Evolutionary conservation across 331 rosid genomes (phyloP).

Genomic region (Cydonia oblonga): DNA sequence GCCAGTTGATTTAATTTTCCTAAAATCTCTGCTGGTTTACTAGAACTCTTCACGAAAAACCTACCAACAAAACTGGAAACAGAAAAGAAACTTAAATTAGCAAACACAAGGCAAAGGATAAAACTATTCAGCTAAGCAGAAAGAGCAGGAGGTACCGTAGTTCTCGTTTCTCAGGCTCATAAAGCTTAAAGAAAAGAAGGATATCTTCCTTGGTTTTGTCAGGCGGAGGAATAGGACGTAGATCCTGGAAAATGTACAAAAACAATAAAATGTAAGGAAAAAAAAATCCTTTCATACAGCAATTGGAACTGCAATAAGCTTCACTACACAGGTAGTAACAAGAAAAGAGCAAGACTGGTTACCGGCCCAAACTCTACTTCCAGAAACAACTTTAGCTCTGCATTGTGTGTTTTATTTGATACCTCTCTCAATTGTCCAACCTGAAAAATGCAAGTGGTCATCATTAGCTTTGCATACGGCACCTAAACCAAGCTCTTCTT

Average conservation of each 20-base stretch:
- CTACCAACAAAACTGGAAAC: slow-evolving; percentile 62
- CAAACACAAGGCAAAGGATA: background rate
- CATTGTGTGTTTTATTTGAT: slow-evolving; percentile 45
- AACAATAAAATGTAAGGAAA: background rate
- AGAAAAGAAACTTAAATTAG: slow-evolving; percentile 5
- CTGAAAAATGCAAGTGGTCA: slow-evolving; percentile 24
- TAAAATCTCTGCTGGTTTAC: slow-evolving; percentile 59
- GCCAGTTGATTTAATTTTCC: slow-evolving; percentile 60
- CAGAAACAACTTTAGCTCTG: slow-evolving; percentile 65
- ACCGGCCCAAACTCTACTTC: slow-evolving; percentile 69
- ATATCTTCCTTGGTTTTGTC: slow-evolving; percentile 62
- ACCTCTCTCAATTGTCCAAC: slow-evolving; percentile 61
- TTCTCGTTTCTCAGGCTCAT: slow-evolving; percentile 51
- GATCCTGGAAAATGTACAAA: slow-evolving; percentile 36
- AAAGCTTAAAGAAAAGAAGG: slow-evolving; percentile 67
- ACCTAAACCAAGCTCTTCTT: background rate
- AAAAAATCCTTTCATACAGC: background rate
- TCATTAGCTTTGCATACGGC: background rate
- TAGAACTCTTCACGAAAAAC: slow-evolving; percentile 44
- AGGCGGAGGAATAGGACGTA: slow-evolving; percentile 47
- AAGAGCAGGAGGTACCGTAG: slow-evolving; percentile 40
- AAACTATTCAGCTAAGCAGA: background rate
- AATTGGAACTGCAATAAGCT: background rate
- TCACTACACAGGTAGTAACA: slow-evolving; percentile 1
- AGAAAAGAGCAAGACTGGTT: background rate